Base-by-base conservation (phyloP, 371 early-diverging fungal species). In the Enterocytospora artemiae region DNA sequence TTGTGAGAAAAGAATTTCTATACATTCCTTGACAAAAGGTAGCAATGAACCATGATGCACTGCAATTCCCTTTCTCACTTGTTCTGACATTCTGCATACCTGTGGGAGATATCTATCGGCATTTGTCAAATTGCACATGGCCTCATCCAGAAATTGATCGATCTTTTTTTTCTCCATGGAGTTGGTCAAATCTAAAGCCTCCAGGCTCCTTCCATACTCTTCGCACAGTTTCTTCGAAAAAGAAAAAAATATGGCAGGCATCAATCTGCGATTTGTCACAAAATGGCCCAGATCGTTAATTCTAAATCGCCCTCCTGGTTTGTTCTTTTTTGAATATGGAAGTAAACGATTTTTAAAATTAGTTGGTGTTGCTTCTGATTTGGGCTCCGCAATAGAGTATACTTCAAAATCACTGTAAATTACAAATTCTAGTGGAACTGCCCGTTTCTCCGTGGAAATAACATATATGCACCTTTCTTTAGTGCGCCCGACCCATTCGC, bases 401-500 rank as follows among this genome's bases (percentile, higher is more conserved):
- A 69, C 63, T 14, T 67, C 34, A 20, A 62, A 48, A 51, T 69
- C 59, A 30, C 65, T 65, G 71, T 88, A 95, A 27, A 96, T 45
- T 1, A 79, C 70, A 78, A 93, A 93, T 75, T 95, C 96, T 16
- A 97, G 80, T 5, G 96, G 96, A 1, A 96, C 92, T 14, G 95
- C 94, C 37, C 98, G 83, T 76, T 92, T 87, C 1, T 83, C 72
- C 2, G 98, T 97, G 57, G 87, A 89, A 64, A 97, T 94, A 2
- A 97, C 93, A 77, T 91, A 93, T 36, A 95, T 90, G 67, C 90
- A 86, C 74, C 87, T 86, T 74, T 88, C 85, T 76, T 91, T 93
- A 4, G 94, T 95, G 37, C 93, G 86, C 82, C 93, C 95, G 61
- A 97, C 90, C 98, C 98, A 97, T 51, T 90, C 92, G 24, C 93